These are phyloP conservation scores for Dendryphion nanum DNA, from an alignment of 2,329 filamentous ascomycete species.

Conservation along the genomic window DNA sequence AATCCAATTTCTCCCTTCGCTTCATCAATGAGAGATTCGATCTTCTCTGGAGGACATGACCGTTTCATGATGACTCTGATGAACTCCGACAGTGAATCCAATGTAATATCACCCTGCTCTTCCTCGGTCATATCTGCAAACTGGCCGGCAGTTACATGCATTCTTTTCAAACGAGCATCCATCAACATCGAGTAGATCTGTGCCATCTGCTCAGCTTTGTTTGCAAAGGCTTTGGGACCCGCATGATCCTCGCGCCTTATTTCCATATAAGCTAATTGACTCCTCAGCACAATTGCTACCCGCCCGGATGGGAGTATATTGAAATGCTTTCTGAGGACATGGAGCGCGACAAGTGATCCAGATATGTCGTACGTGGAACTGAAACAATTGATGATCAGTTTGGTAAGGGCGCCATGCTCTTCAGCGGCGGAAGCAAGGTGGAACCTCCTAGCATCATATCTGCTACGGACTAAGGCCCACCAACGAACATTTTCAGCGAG, in stretches of 20 bases:
- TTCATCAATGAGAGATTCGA: conserved; percentile 30
- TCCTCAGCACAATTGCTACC: conserved; percentile 18
- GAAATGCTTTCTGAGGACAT: conserved; percentile 25
- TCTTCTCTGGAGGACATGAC: conserved; percentile 16
- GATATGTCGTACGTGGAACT: conserved; percentile 30
- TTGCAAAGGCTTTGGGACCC: conserved; percentile 10
- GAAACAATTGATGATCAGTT: conserved; percentile 36
- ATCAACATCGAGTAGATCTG: conserved; percentile 20
- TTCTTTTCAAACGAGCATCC: conserved; percentile 15
- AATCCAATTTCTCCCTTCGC: conserved; percentile 24
- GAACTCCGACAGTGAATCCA: conserved; percentile 33
- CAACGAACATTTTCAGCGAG: conserved; percentile 29
- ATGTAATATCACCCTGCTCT: conserved; percentile 19
- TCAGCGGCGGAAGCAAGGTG: conserved; percentile 21
- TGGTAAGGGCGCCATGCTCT: conserved; percentile 21
- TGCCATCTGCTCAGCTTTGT: conserved; percentile 13
- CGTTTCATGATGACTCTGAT: conserved; percentile 27
- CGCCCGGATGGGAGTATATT: conserved; percentile 25
- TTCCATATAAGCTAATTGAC: conserved; percentile 30
- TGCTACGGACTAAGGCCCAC: conserved; percentile 23
- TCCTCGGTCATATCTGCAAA: conserved; percentile 15
- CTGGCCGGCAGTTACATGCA: conserved; percentile 13
- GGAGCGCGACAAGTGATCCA: conserved; percentile 35
- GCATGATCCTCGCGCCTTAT: conserved; percentile 12
- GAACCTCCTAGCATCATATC: conserved; percentile 27